phyloP scores from a whole-genome alignment of 768 basidiomycete genomes.

The Mycena galopus region DNA sequence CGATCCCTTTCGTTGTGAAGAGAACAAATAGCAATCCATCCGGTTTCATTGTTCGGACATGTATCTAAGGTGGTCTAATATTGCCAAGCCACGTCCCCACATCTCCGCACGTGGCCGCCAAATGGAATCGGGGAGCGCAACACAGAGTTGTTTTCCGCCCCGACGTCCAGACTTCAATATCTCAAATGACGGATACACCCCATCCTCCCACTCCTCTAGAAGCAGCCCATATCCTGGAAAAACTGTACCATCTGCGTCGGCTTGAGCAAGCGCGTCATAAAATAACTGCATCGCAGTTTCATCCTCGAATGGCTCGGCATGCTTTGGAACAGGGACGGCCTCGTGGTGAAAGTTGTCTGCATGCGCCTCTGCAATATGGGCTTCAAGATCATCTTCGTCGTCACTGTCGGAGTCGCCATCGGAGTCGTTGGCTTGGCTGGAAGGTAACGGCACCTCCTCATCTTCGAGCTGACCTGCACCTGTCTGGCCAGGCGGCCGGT shows the following conservation, averaged over 20 bases:
- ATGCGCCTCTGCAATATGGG: slow-evolving; percentile 2
- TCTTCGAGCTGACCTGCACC: slow-evolving; percentile 10
- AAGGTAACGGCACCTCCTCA: neutral
- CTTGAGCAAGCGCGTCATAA: neutral
- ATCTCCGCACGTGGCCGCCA: slow-evolving; percentile 17
- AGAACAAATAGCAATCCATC: too few relatives aligned
- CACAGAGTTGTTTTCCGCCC: neutral
- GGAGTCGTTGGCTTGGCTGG: slow-evolving; percentile 1
- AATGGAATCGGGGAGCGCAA: slow-evolving; percentile 9
- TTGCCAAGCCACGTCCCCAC: too few relatives aligned
- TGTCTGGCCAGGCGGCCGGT: neutral
- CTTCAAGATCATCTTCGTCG: neutral
- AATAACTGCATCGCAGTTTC: slow-evolving; percentile 6
- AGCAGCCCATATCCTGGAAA: slow-evolving; percentile 33
- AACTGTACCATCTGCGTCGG: neutral
- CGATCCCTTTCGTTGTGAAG: too few relatives aligned
- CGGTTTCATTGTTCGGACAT: too few relatives aligned
- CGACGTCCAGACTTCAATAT: slow-evolving; percentile 25
- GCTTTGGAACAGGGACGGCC: slow-evolving; percentile 18
- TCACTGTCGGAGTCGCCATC: neutral
- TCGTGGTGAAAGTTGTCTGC: slow-evolving; percentile 22
- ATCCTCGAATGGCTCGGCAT: slow-evolving; percentile 8
- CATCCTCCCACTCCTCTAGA: slow-evolving; percentile 35
- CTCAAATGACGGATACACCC: slow-evolving; percentile 25
- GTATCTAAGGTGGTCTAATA: too few relatives aligned